Conservation (phyloP, 257 asterid genomes). For the Solanum ossicruentum region DNA sequence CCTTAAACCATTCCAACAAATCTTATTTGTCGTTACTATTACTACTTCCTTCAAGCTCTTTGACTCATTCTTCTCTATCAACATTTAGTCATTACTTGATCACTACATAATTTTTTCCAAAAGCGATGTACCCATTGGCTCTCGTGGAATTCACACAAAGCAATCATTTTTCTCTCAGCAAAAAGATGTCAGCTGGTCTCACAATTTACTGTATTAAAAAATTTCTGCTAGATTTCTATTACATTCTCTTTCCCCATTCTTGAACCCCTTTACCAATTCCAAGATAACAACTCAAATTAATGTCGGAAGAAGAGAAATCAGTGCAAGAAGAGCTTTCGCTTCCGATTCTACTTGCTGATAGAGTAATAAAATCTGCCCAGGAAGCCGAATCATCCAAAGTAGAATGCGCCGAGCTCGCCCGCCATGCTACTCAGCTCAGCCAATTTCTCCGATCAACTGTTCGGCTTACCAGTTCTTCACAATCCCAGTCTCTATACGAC, state of each 20-base stretch:
- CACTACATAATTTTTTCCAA: not conserved
- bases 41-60: not conserved
- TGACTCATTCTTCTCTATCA: not conserved
- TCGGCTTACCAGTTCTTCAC: conserved; percentile 32
- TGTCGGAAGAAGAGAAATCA: conserved; percentile 20
- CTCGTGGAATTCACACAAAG: not conserved
- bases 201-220: not conserved
- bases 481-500: conserved; percentile 44
- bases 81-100: not conserved
- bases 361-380: conserved; percentile 23
- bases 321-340: conserved; percentile 31
- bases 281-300: not conserved
- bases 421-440: conserved; percentile 40
- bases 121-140: not conserved
- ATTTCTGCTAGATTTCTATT: not conserved
- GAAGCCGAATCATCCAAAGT: conserved; percentile 45
- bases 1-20: not conserved
- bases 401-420: conserved; percentile 48
- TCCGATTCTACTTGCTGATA: conserved; percentile 37
- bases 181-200: not conserved
- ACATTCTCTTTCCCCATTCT: not conserved
- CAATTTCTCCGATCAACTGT: conserved; percentile 57
- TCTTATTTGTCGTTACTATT: not conserved
- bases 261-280: not conserved
- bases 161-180: not conserved